These are phyloP conservation scores for Brassica hybrid DNA, from an alignment of 441 rosid genomes.

Conservation along the genomic window DNA sequence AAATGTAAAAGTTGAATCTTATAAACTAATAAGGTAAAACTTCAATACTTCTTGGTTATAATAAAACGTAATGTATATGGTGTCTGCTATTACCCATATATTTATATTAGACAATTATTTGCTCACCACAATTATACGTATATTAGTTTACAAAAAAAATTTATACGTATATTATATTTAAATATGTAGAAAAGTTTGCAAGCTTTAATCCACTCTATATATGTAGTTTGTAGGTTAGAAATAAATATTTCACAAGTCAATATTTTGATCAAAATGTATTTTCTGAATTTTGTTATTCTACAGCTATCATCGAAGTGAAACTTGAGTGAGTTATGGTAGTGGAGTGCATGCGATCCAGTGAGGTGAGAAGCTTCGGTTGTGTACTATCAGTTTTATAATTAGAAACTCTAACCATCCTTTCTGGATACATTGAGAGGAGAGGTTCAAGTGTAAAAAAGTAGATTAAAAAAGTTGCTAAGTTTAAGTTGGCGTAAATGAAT, in stretches of 20 bases:
- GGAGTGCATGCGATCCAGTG: conserved; percentile 2
- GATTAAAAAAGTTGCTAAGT: neutral
- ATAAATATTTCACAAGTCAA: neutral
- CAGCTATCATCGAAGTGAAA: neutral
- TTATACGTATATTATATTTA: neutral
- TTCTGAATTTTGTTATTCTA: neutral
- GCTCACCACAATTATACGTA: neutral
- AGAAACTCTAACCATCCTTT: neutral
- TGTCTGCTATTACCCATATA: neutral
- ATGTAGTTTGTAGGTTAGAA: neutral
- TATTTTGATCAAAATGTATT: neutral
- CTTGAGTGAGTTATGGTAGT: neutral
- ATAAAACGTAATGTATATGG: neutral
- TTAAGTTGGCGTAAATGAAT: no score
- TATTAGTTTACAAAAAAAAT: neutral
- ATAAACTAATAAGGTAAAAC: neutral
- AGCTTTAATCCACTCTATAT: neutral
- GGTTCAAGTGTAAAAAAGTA: neutral
- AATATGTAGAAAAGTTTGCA: neutral
- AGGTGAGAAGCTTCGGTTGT: neutral
- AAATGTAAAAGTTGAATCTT: neutral
- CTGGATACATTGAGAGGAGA: neutral
- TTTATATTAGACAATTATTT: neutral
- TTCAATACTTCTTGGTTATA: neutral
- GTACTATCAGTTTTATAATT: neutral